These are phyloP conservation scores for Vicia faba DNA, from an alignment of 306 rosid genomes.

Conservation along the genomic window DNA sequence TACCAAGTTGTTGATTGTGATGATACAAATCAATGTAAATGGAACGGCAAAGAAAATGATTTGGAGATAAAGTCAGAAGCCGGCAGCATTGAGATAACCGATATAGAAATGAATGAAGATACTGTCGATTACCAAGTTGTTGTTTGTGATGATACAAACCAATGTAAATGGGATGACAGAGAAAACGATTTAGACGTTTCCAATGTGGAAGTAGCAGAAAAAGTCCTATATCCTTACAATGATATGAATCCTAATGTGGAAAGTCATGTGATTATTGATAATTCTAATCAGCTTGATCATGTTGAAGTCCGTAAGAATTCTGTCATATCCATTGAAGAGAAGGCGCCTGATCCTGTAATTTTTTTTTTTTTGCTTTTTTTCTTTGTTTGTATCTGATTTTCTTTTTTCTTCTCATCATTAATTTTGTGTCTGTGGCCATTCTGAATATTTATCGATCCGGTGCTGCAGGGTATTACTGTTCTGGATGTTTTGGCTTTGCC, in stretches of 20 bases:
- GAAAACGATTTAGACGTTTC: slow-evolving; percentile 40
- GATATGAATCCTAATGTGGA: slow-evolving; percentile 29
- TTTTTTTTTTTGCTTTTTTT: slow-evolving; percentile 17
- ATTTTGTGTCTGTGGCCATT: slow-evolving; percentile 9
- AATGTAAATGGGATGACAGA: slow-evolving; percentile 29
- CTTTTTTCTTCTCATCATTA: slow-evolving; percentile 15
- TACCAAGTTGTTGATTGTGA: slow-evolving; percentile 30
- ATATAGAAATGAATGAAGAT: slow-evolving; percentile 38
- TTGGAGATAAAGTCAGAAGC: slow-evolving; percentile 13
- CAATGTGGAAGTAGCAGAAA: slow-evolving; percentile 42
- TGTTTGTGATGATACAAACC: slow-evolving; percentile 30
- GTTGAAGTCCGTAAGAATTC: slow-evolving; percentile 41
- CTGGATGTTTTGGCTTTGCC: slow-evolving; percentile 45
- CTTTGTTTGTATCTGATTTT: slow-evolving; percentile 25
- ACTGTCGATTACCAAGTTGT: slow-evolving; percentile 33
- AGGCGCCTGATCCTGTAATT: slow-evolving; percentile 42
- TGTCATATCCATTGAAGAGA: slow-evolving; percentile 36
- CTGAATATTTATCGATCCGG: slow-evolving; percentile 27
- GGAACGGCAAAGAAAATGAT: slow-evolving; percentile 38
- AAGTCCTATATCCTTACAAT: slow-evolving; percentile 31
- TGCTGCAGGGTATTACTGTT: slow-evolving; percentile 49
- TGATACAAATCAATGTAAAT: slow-evolving; percentile 33
- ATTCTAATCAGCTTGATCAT: slow-evolving; percentile 41
- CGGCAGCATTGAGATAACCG: slow-evolving; percentile 29
- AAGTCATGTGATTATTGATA: slow-evolving; percentile 30